Evolutionary conservation across 2,329 filamentous ascomycete genomes (phyloP), one percentile per base, ranked within the genome.

Genomic region (Aspergillus neoniger): DNA sequence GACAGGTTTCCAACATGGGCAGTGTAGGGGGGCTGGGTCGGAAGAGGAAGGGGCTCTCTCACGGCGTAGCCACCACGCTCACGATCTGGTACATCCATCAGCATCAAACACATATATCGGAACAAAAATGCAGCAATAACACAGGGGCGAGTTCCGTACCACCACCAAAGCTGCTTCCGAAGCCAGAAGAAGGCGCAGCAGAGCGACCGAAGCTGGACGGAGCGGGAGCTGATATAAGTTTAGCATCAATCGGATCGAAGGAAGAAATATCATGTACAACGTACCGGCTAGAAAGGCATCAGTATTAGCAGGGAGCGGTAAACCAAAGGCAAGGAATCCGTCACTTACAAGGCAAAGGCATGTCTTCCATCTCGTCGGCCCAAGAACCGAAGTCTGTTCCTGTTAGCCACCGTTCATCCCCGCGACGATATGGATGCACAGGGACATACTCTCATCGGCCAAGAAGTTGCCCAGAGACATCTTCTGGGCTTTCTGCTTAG

Each of bases 361-460:
- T 82, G 74, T 96, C 92, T 80, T 99, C 95, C 82, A 99, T 96
- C 78, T 99, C 95, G 81, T 99, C 96, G 72, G 95, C 95, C 95
- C 95, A 99, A 70, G 95, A 98, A 75, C 94, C 92, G 75, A 89
- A 84, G 72, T 85, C 88, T 90, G 73, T 64, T 65, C 65, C 19
- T 32, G 64, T 74, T 63, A 76, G 76, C 32, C 66, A 70, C 63
- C 66, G 65, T 63, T 61, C 61, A 59, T 57, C 41, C 52, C 51
- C 56, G 62, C 60, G 62, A 62, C 59, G 65, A 49, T 52, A 17
- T 25, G 53, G 17, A n/a, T 55, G 23, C 17, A 36, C 36, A 58
- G 54, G 50, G 64, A 84, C 91, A 80, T 85, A 97, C 94, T 89
- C 80, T 92, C 86, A 80, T 97, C 92, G 76, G 86, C 85, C 84